Evolutionary conservation across 192 early-diverging fungal genomes (phyloP).

Genomic region (Podila verticillata): DNA sequence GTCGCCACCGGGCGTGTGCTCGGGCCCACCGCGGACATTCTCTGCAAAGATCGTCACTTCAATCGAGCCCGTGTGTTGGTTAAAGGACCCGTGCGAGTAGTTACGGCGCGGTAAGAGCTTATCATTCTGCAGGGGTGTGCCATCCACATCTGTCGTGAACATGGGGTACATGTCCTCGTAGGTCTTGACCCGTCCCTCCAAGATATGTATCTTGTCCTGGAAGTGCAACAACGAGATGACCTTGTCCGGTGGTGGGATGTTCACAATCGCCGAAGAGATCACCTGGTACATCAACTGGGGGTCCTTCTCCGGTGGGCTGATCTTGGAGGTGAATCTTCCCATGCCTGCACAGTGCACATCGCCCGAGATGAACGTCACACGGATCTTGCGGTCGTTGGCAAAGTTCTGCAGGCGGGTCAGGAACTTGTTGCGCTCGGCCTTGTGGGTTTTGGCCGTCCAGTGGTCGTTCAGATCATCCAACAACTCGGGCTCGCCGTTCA

Average conservation of each 20-base stretch:
- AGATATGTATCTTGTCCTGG: slow-evolving; percentile 47
- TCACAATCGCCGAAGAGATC: slow-evolving; percentile 84
- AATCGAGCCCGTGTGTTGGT: slow-evolving; percentile 22
- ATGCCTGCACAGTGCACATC: slow-evolving; percentile 71
- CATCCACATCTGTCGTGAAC: slow-evolving; percentile 60
- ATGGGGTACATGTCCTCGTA: slow-evolving; percentile 60
- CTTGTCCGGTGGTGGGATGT: slow-evolving; percentile 54
- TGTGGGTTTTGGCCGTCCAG: slow-evolving; percentile 68
- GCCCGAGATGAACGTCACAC: slow-evolving; percentile 85
- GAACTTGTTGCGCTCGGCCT: slow-evolving; percentile 76
- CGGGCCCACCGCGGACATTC: slow-evolving; percentile 44
- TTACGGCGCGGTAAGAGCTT: slow-evolving; percentile 53
- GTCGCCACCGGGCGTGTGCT: slow-evolving; percentile 34
- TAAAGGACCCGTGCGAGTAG: slow-evolving; percentile 38
- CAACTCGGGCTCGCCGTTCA: slow-evolving; percentile 87
- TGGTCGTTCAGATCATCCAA: slow-evolving; percentile 89
- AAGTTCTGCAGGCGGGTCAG: slow-evolving; percentile 74
- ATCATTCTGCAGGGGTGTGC: slow-evolving; percentile 27
- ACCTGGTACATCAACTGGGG: slow-evolving; percentile 83
- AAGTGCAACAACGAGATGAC: slow-evolving; percentile 44
- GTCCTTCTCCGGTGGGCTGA: slow-evolving; percentile 65
- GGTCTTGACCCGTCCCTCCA: slow-evolving; percentile 45
- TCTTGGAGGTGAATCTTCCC: slow-evolving; percentile 45
- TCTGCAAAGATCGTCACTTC: slow-evolving; percentile 49
- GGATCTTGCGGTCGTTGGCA: slow-evolving; percentile 67